Conservation (phyloP, 179 eudicot species). For the Spinacia oleracea region DNA sequence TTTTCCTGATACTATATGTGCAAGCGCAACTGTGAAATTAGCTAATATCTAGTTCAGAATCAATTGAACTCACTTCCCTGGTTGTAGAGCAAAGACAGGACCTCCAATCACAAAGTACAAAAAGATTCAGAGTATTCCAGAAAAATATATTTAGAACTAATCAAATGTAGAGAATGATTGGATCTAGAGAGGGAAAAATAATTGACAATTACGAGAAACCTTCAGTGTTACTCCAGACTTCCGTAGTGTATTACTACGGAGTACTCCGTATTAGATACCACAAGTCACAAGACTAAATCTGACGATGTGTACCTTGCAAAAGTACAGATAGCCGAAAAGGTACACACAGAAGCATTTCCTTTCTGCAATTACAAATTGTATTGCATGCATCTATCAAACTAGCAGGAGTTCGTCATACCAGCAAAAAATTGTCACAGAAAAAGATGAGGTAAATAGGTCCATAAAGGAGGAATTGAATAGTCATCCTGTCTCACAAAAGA, state of each 20-base stretch:
- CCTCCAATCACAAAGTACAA: too few relatives aligned
- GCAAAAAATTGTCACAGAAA: background rate
- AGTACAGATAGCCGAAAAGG: background rate
- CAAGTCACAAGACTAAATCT: background rate
- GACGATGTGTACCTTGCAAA: background rate
- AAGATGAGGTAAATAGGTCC: background rate
- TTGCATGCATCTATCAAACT: constrained; percentile 2
- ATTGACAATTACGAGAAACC: background rate
- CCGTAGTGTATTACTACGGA: too few relatives aligned
- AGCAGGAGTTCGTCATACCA: background rate
- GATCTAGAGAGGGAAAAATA: background rate
- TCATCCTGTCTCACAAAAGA: background rate
- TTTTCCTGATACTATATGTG: too few relatives aligned
- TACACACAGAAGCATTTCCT: background rate
- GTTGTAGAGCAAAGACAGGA: too few relatives aligned
- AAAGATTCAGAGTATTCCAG: background rate
- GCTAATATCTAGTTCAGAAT: background rate
- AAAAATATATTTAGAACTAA: background rate
- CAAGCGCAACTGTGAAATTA: too few relatives aligned
- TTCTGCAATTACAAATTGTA: too few relatives aligned
- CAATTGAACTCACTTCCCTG: too few relatives aligned
- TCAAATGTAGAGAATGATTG: background rate
- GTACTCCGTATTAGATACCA: background rate
- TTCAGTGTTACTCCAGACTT: background rate
- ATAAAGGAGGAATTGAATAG: background rate